Percentiles rank a stretch among this genome's conserved stretches.
These are phyloP conservation scores for Orbilia ellipsospora DNA, from an alignment of 2,329 filamentous ascomycete species.

Conservation along the genomic window DNA sequence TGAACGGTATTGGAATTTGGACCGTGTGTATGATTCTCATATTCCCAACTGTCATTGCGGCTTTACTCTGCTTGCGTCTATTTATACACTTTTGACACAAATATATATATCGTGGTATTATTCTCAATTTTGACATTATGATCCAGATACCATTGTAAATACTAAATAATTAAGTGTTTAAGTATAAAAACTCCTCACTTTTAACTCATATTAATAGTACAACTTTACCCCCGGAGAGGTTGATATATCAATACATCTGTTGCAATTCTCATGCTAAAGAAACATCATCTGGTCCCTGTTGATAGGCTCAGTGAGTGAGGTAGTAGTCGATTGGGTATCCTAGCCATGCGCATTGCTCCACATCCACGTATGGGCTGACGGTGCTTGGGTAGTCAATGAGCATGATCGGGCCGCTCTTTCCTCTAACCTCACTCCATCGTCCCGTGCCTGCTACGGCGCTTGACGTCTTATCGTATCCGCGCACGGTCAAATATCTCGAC, in stretches of 20 bases:
- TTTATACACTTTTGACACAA: too few relatives aligned
- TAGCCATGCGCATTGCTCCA: constrained; percentile 67
- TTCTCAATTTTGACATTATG: too few relatives aligned
- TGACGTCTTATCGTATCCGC: constrained; percentile 65
- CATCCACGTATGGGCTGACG: constrained; percentile 65
- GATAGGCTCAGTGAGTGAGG: constrained; percentile 57
- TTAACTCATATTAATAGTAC: too few relatives aligned
- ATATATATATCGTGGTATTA: too few relatives aligned
- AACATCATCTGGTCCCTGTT: too few relatives aligned
- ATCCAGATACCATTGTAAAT: too few relatives aligned
- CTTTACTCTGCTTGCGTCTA: not conserved
- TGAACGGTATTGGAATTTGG: not conserved
- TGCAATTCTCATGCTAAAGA: not conserved
- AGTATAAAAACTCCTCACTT: too few relatives aligned
- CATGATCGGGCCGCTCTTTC: constrained; percentile 62
- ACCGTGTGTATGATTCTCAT: constrained; percentile 9
- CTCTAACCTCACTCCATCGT: constrained; percentile 62
- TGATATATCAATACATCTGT: not conserved
- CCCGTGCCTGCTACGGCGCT: constrained; percentile 63
- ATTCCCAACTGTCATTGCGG: constrained; percentile 15
- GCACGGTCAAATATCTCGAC: constrained; percentile 63
- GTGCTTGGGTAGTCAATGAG: constrained; percentile 66
- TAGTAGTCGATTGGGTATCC: constrained; percentile 66
- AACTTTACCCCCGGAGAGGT: not conserved
- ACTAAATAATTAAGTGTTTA: too few relatives aligned